Conservation (phyloP, 148 eudicot genomes). For the Vaccinium myrtillus region DNA sequence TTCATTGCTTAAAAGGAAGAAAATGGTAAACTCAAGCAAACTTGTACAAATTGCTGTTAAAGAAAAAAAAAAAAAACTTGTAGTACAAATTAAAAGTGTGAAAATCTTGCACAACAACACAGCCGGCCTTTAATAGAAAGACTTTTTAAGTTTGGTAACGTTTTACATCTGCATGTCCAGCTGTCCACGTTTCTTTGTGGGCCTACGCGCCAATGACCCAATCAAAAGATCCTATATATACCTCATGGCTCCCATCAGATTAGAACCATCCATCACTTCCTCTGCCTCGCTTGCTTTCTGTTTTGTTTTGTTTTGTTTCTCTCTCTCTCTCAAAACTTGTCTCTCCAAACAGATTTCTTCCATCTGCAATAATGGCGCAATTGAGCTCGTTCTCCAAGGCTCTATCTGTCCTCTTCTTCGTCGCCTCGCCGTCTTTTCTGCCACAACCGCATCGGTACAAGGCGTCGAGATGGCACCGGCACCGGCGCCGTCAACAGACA, state of each 20-base stretch:
- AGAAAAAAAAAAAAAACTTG: too few species aligned
- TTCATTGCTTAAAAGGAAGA: too few species aligned
- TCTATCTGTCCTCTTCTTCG: neutral
- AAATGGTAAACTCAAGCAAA: too few species aligned
- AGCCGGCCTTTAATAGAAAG: too few species aligned
- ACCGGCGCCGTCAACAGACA: neutral
- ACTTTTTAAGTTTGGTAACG: neutral
- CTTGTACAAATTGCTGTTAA: too few species aligned
- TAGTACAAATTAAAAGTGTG: too few species aligned
- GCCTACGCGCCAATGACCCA: neutral
- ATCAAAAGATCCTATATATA: neutral
- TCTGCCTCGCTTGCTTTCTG: neutral
- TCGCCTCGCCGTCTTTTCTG: slow-evolving; percentile 10
- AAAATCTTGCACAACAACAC: too few species aligned
- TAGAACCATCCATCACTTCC: neutral
- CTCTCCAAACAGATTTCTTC: too few species aligned
- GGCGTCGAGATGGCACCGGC: slow-evolving; percentile 12
- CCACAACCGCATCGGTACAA: slow-evolving; percentile 12
- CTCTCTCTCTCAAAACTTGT: neutral
- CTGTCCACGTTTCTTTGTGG: slow-evolving; percentile 6
- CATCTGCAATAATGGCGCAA: neutral
- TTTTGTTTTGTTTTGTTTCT: neutral
- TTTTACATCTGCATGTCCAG: neutral
- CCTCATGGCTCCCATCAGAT: neutral
- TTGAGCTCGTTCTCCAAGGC: slow-evolving; percentile 18